Evolutionary conservation across 106 monocot genomes (phyloP), one percentile per base, ranked within the genome.

Genomic region (Dendrobium huoshanense): DNA sequence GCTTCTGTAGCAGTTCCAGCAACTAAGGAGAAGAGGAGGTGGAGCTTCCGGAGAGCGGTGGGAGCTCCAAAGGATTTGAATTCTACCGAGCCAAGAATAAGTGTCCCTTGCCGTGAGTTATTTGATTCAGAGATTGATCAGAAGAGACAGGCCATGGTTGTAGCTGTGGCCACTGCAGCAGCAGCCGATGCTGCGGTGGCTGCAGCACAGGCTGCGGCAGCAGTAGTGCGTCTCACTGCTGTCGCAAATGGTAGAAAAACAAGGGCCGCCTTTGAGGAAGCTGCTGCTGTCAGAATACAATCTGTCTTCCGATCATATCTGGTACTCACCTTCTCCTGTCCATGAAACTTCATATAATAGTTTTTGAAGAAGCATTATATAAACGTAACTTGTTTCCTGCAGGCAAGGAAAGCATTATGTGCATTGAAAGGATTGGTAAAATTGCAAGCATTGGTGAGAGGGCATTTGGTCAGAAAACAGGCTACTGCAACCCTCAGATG

Each of bases 341-440:
- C 2, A 29, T 9, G 4, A 70, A 70, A n/a, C 15, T 27, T 67
- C 22, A 67, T 56, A 45, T 7, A 45, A 45, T 9, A 45, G 3
- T 37, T 37, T 37, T 0, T 37, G 37, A 61, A 61, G 22, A 64
- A 25, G 9, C 25, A 67, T 67, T 24, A 67, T 67, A 27, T 29
- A 37, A 37, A 5, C 70, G 37, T 70, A 33, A 76, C 45, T 49
- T 49, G 40, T 76, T 16, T 73, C 33, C 4, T 84, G 75, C 83
- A 93, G 93, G 93, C 93, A 83, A 85, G 87, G 61, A 93, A 89
- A 82, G 93, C 93, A 49, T 67, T 91, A 65, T 78, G 84, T 58
- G 93, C 91, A 27, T 55, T 93, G 58, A 89, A 82, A 84, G 93
- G 91, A 13, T 61, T 93, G 19, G 93, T 93, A 10, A 93, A 84